Percentiles rank a stretch among this genome's conserved stretches.
Evolutionary conservation across 2,329 filamentous ascomycete genomes (phyloP).

Genomic region (Cercospora nicotianae): DNA sequence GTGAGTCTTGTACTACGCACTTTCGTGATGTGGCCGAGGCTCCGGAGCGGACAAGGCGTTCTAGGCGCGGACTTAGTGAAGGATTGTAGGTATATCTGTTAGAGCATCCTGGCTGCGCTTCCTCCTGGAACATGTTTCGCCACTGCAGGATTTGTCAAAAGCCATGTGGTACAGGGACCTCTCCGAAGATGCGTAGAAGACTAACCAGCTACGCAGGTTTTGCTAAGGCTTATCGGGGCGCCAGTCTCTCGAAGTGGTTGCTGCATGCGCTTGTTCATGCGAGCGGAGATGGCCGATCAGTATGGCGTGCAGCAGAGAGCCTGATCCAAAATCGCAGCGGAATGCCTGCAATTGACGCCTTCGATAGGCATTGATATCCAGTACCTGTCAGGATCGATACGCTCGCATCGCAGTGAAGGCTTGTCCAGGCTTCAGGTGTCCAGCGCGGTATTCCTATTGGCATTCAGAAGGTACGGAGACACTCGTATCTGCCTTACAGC

Average conservation of each 20-base stretch:
- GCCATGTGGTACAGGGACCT: not conserved
- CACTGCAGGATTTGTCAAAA: not conserved
- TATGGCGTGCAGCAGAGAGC: not conserved
- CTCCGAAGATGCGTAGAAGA: not conserved
- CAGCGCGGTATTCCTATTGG: not conserved
- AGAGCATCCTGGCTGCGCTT: not conserved
- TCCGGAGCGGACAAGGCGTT: not conserved
- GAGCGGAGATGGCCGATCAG: not conserved
- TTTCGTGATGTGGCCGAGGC: not conserved
- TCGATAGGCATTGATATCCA: not conserved
- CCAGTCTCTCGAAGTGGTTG: not conserved
- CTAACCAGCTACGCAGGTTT: not conserved
- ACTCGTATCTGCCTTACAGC: not conserved
- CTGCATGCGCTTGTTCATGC: not conserved
- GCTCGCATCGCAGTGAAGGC: not conserved
- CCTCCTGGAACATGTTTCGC: not conserved
- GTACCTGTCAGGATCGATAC: not conserved
- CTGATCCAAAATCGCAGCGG: not conserved
- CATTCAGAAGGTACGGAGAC: not conserved
- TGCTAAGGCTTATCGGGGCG: not conserved
- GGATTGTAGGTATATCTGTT: not conserved
- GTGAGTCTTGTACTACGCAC: not conserved
- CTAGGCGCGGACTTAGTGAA: not conserved
- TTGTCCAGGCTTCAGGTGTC: not conserved
- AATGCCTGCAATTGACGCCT: not conserved